Conservation (phyloP, 345 rosid genomes). For the Theobroma cacao region DNA sequence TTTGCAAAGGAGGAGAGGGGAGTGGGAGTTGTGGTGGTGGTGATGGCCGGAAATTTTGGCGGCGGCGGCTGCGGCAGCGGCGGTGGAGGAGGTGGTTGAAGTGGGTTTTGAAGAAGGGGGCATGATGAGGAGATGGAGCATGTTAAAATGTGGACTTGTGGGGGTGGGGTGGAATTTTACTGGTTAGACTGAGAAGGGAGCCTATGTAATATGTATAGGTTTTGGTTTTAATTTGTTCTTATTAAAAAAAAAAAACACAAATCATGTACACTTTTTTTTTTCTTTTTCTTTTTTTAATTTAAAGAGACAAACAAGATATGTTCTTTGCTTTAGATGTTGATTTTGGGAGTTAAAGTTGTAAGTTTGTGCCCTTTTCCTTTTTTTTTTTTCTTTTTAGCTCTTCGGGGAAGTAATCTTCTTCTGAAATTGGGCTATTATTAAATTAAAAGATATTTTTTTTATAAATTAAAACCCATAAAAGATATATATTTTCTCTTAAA, state of each 20-base stretch:
- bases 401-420: background rate
- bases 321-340: constrained; percentile 4
- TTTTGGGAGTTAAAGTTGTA: background rate
- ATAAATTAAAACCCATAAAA: too few species aligned
- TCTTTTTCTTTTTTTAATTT: background rate
- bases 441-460: too few species aligned
- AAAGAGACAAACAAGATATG: background rate
- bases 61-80: constrained; percentile 27
- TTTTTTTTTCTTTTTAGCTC: background rate
- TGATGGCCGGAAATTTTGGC: constrained; percentile 17
- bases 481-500: too few species aligned
- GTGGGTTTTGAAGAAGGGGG: constrained; percentile 29
- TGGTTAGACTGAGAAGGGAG: background rate
- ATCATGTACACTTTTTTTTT: background rate
- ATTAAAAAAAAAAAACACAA: background rate
- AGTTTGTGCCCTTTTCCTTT: background rate
- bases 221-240: background rate
- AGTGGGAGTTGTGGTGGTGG: constrained; percentile 19
- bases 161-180: background rate
- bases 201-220: background rate
- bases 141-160: constrained; percentile 23
- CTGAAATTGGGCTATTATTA: too few species aligned
- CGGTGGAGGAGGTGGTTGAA: constrained; percentile 23
- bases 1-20: constrained; percentile 48
- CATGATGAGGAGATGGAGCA: constrained; percentile 50